Evolutionary conservation across 306 rosid species (phyloP).

Genomic region (Oemleria cerasiformis): DNA sequence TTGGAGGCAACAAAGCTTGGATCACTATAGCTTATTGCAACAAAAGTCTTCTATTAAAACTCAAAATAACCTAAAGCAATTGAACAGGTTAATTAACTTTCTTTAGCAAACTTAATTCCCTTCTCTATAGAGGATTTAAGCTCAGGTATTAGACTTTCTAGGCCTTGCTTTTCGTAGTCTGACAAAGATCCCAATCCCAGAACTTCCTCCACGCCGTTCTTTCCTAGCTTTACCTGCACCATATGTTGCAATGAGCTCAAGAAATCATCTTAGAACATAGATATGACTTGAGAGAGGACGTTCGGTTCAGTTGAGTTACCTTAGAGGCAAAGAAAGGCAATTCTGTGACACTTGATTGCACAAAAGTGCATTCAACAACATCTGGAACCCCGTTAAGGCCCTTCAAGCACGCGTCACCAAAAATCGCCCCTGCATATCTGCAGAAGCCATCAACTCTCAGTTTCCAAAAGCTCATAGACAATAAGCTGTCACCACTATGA

Average conservation of each 20-base stretch:
- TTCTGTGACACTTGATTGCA: constrained; percentile 72
- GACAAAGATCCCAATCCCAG: constrained; percentile 67
- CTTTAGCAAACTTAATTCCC: constrained; percentile 70
- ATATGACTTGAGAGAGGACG: not conserved
- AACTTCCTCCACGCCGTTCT: constrained; percentile 75
- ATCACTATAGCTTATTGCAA: not conserved
- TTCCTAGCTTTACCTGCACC: constrained; percentile 75
- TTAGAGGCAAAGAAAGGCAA: constrained; percentile 91
- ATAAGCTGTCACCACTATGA: too few relatives aligned
- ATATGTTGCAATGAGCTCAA: not conserved
- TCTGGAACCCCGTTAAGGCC: not conserved
- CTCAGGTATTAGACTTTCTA: constrained; percentile 71
- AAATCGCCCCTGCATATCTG: not conserved
- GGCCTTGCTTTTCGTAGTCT: constrained; percentile 60
- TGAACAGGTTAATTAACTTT: constrained; percentile 33
- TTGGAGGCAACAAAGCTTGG: not conserved
- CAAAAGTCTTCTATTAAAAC: not conserved
- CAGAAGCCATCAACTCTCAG: not conserved
- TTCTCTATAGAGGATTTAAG: constrained; percentile 72
- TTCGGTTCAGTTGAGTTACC: constrained; percentile 29
- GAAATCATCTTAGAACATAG: too few relatives aligned
- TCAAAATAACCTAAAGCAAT: not conserved
- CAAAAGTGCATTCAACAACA: constrained; percentile 62
- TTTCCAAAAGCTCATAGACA: not conserved
- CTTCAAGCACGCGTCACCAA: not conserved